These are phyloP conservation scores for Ustilago trichophora DNA, from an alignment of 1,284 basidiomycete species.

Conservation along the genomic window DNA sequence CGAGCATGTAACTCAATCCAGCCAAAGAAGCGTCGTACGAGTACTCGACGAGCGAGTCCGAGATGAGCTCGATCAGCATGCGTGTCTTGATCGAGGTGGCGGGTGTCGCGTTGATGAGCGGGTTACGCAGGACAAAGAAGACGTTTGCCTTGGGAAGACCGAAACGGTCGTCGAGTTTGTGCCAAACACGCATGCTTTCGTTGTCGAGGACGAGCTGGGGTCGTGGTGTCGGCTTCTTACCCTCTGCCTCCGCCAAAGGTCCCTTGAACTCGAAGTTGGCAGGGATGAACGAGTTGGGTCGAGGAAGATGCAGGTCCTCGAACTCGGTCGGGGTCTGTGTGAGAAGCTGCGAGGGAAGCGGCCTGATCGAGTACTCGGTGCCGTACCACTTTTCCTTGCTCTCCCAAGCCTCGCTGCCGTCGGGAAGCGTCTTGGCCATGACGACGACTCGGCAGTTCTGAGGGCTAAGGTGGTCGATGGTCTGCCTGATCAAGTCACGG, in stretches of 20 bases:
- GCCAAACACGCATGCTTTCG: conserved; percentile 60
- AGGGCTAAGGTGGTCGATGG: conserved; percentile 74
- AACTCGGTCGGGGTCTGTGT: conserved; percentile 29
- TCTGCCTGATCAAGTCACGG: conserved; percentile 73
- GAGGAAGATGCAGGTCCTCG: conserved; percentile 59
- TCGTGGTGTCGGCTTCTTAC: conserved; percentile 53
- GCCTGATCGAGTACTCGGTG: conserved; percentile 62
- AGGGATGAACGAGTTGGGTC: conserved; percentile 64
- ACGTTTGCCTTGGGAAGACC: conserved; percentile 65
- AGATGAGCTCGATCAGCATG: conserved; percentile 85
- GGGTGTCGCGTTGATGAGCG: conserved; percentile 65
- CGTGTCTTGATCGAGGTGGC: conserved; percentile 69
- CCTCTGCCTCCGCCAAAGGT: conserved; percentile 25
- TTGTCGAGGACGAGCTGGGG: conserved; percentile 58
- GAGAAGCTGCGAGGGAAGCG: conserved; percentile 48
- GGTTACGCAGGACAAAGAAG: conserved; percentile 62
- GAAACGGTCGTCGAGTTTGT: conserved; percentile 66
- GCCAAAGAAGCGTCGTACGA: conserved; percentile 93
- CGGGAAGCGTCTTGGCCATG: conserved; percentile 73
- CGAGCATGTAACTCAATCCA: conserved; percentile 81
- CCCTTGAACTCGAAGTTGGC: conserved; percentile 53
- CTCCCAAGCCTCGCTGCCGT: conserved; percentile 55
- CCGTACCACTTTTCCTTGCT: conserved; percentile 65
- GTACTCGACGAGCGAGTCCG: conserved; percentile 88
- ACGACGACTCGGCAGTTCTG: conserved; percentile 78